Evolutionary conservation across 1,284 basidiomycete species (phyloP).

Genomic region (Sanghuangporus sanghuang): DNA sequence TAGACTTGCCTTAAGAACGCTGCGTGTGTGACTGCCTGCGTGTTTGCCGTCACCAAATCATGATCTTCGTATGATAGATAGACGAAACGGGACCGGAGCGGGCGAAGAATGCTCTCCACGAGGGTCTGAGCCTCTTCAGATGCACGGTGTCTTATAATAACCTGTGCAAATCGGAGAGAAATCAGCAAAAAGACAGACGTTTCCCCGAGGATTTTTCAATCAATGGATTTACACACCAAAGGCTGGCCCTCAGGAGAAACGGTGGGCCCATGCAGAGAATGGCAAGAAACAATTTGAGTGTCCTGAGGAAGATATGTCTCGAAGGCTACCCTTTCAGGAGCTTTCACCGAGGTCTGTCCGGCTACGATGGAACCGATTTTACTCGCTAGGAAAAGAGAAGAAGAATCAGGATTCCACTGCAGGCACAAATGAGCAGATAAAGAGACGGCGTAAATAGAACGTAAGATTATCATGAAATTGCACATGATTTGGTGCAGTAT

Average conservation of each 20-base stretch:
- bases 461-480: neutral
- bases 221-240: slow-evolving; percentile 50
- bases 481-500: neutral
- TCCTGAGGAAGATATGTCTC: slow-evolving; percentile 86
- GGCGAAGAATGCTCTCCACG: slow-evolving; percentile 81
- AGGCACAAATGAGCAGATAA: neutral
- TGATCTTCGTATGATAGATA: slow-evolving; percentile 95
- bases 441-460: neutral
- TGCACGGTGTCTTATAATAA: slow-evolving; percentile 87
- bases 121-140: slow-evolving; percentile 67
- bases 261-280: slow-evolving; percentile 92
- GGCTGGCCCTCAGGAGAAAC: slow-evolving; percentile 92
- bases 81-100: slow-evolving; percentile 86
- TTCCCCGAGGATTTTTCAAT: neutral
- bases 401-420: slow-evolving; percentile 11
- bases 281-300: slow-evolving; percentile 86
- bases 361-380: slow-evolving; percentile 91
- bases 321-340: slow-evolving; percentile 89
- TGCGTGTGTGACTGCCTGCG: slow-evolving; percentile 96
- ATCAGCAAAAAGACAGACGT: slow-evolving; percentile 8
- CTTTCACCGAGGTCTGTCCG: slow-evolving; percentile 96
- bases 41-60: slow-evolving; percentile 94
- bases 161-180: slow-evolving; percentile 38
- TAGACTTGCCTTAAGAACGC: slow-evolving; percentile 82
- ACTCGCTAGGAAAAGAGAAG: slow-evolving; percentile 53